Evolutionary conservation across 1,284 basidiomycete genomes (phyloP).

Genomic region (Apiotrichum brassicae): DNA sequence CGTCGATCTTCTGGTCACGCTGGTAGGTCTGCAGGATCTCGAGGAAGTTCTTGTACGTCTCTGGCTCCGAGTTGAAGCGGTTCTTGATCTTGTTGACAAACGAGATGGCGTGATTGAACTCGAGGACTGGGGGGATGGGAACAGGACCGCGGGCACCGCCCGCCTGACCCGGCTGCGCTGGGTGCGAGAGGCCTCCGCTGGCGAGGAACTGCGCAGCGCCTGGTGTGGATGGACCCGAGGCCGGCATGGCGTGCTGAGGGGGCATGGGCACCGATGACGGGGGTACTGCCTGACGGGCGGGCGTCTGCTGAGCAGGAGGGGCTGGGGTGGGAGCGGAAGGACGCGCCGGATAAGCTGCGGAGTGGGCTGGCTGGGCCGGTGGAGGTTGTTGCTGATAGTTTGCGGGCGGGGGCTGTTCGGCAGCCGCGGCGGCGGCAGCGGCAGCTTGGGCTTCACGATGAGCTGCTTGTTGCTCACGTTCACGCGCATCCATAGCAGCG

Average conservation of each 20-base stretch:
- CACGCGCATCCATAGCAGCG: constrained; percentile 34
- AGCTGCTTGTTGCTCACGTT: constrained; percentile 15
- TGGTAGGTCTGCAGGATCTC: constrained; percentile 98
- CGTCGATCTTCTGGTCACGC: constrained; percentile 82
- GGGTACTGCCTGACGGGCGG: constrained; percentile 29
- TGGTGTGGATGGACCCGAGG: constrained; percentile 32
- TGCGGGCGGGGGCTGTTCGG: constrained; percentile 4
- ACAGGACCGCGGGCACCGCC: constrained; percentile 25
- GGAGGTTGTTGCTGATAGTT: constrained; percentile 1
- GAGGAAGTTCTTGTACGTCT: constrained; percentile 96
- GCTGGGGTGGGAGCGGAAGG: constrained; percentile 20
- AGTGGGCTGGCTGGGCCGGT: background rate
- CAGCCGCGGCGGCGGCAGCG: constrained; percentile 1
- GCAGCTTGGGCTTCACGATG: constrained; percentile 9
- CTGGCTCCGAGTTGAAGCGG: constrained; percentile 81
- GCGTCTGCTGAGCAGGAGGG: constrained; percentile 32
- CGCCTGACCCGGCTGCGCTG: constrained; percentile 23
- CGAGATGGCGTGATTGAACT: constrained; percentile 96
- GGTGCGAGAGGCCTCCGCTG: constrained; percentile 16
- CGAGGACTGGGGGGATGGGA: constrained; percentile 50
- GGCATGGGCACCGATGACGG: constrained; percentile 20
- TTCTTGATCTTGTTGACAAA: constrained; percentile 99
- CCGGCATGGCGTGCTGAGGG: constrained; percentile 29
- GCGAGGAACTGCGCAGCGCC: constrained; percentile 39
- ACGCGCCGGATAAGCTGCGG: constrained; percentile 15